Percentiles rank a stretch among this genome's conserved stretches.
phyloP scores from a whole-genome alignment of 2,329 filamentous ascomycete genomes.

The Ascochyta clinopodiicola region DNA sequence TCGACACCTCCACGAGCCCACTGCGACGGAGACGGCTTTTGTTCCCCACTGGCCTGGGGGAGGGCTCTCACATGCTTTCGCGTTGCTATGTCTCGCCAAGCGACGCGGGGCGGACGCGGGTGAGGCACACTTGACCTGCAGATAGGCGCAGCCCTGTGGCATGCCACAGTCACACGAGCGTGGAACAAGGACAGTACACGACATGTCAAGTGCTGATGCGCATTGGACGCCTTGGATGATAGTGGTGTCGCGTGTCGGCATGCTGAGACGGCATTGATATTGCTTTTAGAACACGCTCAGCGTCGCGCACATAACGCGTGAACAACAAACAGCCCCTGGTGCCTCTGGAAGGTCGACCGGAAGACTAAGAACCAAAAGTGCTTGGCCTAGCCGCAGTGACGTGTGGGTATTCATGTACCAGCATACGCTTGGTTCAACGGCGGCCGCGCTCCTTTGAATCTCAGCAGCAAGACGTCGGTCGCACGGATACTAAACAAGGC shows the following conservation, averaged over 20 bases:
- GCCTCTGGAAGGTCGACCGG: conserved; percentile 3
- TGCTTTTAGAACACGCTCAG: conserved; percentile 12
- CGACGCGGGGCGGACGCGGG: conserved; percentile 15
- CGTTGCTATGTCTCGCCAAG: conserved; percentile 6
- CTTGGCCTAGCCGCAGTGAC: conserved; percentile 8
- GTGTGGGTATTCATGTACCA: neutral
- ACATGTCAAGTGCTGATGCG: conserved; percentile 11
- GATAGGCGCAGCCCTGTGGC: conserved; percentile 17
- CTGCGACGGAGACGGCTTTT: conserved; percentile 15
- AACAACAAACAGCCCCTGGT: neutral
- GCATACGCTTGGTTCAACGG: conserved; percentile 11
- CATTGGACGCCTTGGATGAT: conserved; percentile 3
- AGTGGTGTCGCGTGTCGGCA: neutral
- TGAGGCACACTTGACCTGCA: conserved; percentile 14
- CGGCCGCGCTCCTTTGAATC: too few species aligned
- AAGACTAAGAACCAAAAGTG: neutral
- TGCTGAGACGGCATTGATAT: conserved; percentile 7
- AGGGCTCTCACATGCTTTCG: conserved; percentile 19
- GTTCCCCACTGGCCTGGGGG: conserved; percentile 26
- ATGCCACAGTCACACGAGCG: conserved; percentile 14
- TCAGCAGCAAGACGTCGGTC: neutral
- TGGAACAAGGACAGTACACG: conserved; percentile 9
- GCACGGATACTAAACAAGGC: neutral
- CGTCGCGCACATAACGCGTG: neutral
- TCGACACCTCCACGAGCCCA: conserved; percentile 27